Conservation (phyloP, 2,329 filamentous ascomycete species). For the Xylariaceae sp. region DNA sequence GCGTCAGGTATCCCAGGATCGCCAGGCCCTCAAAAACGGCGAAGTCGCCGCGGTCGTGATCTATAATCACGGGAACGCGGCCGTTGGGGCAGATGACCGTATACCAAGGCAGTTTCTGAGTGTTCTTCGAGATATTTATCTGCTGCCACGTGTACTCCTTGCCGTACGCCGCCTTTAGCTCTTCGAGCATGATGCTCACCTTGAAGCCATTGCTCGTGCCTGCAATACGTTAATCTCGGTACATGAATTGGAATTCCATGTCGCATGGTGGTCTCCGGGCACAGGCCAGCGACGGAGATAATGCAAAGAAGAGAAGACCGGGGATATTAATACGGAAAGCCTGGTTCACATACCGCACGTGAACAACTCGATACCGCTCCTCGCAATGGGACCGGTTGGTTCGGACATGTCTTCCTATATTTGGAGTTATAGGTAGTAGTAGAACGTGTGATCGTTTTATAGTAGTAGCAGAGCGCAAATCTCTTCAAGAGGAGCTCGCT, state of each 20-base stretch:
- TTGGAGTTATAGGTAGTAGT: neutral
- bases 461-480: constrained; percentile 17
- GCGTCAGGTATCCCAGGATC: constrained; percentile 69
- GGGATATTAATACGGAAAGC: neutral
- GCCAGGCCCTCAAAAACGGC: constrained; percentile 70
- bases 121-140: constrained; percentile 58
- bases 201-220: constrained; percentile 55
- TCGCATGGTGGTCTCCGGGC: neutral
- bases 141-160: constrained; percentile 55
- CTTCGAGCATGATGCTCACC: constrained; percentile 58
- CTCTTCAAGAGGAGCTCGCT: constrained; percentile 5
- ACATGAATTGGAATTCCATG: neutral
- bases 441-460: neutral
- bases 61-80: constrained; percentile 61
- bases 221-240: constrained; percentile 14
- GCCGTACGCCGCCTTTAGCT: constrained; percentile 61
- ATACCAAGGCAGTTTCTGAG: constrained; percentile 66
- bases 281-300: constrained; percentile 8
- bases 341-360: constrained; percentile 42
- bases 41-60: constrained; percentile 59
- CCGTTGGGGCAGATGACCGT: constrained; percentile 60
- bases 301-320: neutral
- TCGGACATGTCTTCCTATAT: constrained; percentile 33
- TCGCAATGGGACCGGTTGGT: constrained; percentile 56
- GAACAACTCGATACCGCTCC: constrained; percentile 61